Percentiles rank a stretch among this genome's conserved stretches.
phyloP scores from a whole-genome alignment of 2,329 filamentous ascomycete species.

The Microsporum canis region DNA sequence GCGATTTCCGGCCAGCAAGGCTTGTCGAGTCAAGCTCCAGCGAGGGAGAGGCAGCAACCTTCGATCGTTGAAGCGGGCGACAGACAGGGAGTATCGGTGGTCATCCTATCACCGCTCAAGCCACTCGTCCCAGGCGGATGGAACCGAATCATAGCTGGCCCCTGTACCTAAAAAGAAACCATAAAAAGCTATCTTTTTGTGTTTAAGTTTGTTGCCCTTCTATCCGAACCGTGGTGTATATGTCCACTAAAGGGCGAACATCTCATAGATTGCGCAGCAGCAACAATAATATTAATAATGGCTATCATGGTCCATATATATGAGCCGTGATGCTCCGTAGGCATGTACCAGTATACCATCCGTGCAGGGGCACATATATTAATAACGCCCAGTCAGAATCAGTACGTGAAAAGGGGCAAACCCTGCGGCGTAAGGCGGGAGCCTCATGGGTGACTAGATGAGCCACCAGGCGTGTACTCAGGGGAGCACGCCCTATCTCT shows the following conservation, averaged over 20 bases:
- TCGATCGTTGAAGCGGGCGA: not conserved
- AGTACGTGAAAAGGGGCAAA: not conserved
- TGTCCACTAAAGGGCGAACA: not conserved
- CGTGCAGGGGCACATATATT: not conserved
- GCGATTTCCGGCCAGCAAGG: slow-evolving; percentile 2
- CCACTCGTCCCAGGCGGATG: not conserved
- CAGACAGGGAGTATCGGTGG: not conserved
- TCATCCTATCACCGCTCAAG: not conserved
- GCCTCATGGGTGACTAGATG: not conserved
- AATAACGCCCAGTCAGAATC: not conserved
- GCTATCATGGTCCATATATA: not conserved
- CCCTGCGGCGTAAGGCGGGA: not conserved
- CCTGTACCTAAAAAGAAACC: not conserved
- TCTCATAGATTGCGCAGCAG: not conserved
- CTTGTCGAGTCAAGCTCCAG: not conserved
- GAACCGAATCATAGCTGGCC: slow-evolving; percentile 2
- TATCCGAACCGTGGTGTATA: not conserved
- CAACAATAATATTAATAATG: not conserved
- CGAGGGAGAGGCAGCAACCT: not conserved
- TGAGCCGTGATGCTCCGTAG: not conserved
- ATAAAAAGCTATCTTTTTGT: not conserved
- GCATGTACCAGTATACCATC: not conserved
- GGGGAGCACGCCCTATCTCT: not conserved
- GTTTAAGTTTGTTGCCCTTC: not conserved
- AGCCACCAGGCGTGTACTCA: not conserved